These are phyloP conservation scores for Thielaviopsis cerberus DNA, from an alignment of 2,329 filamentous ascomycete genomes.

Conservation along the genomic window DNA sequence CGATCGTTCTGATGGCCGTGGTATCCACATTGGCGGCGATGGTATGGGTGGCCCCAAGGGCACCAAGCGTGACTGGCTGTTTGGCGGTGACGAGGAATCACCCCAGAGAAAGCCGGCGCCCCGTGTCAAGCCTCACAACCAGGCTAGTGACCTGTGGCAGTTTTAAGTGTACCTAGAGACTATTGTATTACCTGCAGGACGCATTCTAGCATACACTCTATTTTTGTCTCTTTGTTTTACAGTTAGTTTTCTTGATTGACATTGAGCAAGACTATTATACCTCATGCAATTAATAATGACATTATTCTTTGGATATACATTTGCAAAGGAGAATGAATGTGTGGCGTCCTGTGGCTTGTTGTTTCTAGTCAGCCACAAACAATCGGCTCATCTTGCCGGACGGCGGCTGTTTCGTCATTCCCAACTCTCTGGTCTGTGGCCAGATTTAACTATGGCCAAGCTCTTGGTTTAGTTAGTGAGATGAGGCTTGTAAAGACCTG, in stretches of 20 bases:
- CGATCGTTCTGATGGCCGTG: constrained; percentile 15
- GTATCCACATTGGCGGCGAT: constrained; percentile 35
- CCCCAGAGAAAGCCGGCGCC: constrained; percentile 15
- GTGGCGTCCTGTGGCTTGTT: neutral
- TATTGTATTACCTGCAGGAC: constrained; percentile 4
- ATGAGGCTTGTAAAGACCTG: too few relatives aligned
- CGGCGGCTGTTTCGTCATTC: neutral
- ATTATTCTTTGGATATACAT: too few relatives aligned
- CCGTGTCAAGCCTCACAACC: constrained; percentile 23
- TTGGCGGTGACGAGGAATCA: constrained; percentile 31
- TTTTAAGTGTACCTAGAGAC: constrained; percentile 19
- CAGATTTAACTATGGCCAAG: neutral
- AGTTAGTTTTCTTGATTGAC: neutral
- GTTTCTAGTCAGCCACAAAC: neutral
- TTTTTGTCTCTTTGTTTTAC: constrained; percentile 10
- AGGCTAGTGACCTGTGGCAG: constrained; percentile 26
- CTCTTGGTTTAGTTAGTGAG: neutral
- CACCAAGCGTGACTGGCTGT: constrained; percentile 37
- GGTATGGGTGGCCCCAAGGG: constrained; percentile 48
- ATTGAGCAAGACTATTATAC: neutral
- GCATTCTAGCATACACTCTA: neutral
- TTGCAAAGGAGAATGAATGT: too few relatives aligned
- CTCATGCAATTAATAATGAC: neutral
- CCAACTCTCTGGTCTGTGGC: neutral
- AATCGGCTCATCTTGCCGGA: neutral